Evolutionary conservation across 441 rosid genomes (phyloP), one percentile per base, ranked within the genome.

Genomic region (Bruguiera hainesii): DNA sequence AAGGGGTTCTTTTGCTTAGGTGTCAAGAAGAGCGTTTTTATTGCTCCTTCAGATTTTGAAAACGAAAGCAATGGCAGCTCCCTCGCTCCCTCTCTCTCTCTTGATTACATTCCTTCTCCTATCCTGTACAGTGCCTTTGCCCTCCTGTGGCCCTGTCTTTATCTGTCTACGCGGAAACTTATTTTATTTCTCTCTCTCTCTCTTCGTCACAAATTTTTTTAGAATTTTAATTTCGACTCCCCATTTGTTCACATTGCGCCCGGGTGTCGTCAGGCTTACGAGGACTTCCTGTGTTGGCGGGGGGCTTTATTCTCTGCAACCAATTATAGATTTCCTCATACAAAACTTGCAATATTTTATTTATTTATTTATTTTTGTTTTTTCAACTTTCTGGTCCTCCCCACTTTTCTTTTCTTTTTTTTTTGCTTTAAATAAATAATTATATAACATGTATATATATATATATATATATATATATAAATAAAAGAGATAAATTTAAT

Each of bases 141-240:
- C 31, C 25, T 46, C 48, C 78, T 52, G 42, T 53, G 21, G 57
- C 26, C 58, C 61, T 18, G 81, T 81, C 85, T 79, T 79, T 76
- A 93, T 88, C 98, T 87, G 81, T 86, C 81, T 75, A 89, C 98
- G 98, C 96, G 97, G 70, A 84, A 89, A 87, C 89, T 66, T 69
- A 46, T 23, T 73, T 67, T 75, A 72, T 67, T 68, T 65, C 60
- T 58, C 57, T 31, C 33, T 63, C 52, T 58, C 57, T 46, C 37
- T 3, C 18, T 23, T 33, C 26, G 1, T 58, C 0, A n/a, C 7
- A 2, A 13, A 0, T 13, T 58, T 7, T 30, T 6, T 30, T 10
- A 3, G 0, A 10, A 26, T 35, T 66, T 66, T 67, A 69, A 72
- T 55, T 23, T 55, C 16, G 30, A 5, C 6, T 55, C 6, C 16